These are phyloP conservation scores for Ilyonectria mors-panacis DNA, from an alignment of 2,329 filamentous ascomycete genomes.

Conservation along the genomic window DNA sequence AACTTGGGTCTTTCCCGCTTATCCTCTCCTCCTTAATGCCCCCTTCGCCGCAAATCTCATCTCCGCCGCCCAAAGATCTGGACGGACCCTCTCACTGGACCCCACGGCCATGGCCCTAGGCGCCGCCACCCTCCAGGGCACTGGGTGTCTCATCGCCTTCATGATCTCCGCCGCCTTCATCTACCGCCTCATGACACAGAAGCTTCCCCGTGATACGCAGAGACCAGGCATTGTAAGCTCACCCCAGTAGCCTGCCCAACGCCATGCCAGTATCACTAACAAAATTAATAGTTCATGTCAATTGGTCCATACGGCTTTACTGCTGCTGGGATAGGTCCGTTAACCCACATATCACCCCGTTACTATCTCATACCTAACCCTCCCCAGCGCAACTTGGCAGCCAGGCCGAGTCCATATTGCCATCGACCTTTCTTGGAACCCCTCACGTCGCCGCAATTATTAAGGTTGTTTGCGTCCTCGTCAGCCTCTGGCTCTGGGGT, in stretches of 20 bases:
- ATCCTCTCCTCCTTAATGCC: conserved; percentile 83
- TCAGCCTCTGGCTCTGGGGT: conserved; percentile 85
- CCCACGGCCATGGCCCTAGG: conserved; percentile 63
- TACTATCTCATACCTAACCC: conserved; percentile 23
- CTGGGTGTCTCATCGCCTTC: conserved; percentile 71
- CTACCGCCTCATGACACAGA: conserved; percentile 90
- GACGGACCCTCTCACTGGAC: conserved; percentile 50
- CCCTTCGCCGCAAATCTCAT: conserved; percentile 77
- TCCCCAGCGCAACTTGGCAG: conserved; percentile 61
- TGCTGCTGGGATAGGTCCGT: conserved; percentile 58
- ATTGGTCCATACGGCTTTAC: conserved; percentile 81
- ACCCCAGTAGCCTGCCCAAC: too few relatives aligned
- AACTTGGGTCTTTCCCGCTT: conserved; percentile 90
- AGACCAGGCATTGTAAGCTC: conserved; percentile 77
- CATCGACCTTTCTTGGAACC: conserved; percentile 59
- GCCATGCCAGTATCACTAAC: too few relatives aligned
- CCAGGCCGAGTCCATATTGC: conserved; percentile 60
- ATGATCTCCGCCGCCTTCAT: conserved; percentile 90
- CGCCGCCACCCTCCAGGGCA: conserved; percentile 67
- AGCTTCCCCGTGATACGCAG: conserved; percentile 81
- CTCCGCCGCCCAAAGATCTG: conserved; percentile 52
- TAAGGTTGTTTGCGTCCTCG: conserved; percentile 69
- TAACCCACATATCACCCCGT: too few relatives aligned
- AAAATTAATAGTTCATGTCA: conserved; percentile 74
- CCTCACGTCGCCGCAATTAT: conserved; percentile 61